phyloP scores from a whole-genome alignment of 2,329 filamentous ascomycete genomes.

The Pezizomycotina sp. region DNA sequence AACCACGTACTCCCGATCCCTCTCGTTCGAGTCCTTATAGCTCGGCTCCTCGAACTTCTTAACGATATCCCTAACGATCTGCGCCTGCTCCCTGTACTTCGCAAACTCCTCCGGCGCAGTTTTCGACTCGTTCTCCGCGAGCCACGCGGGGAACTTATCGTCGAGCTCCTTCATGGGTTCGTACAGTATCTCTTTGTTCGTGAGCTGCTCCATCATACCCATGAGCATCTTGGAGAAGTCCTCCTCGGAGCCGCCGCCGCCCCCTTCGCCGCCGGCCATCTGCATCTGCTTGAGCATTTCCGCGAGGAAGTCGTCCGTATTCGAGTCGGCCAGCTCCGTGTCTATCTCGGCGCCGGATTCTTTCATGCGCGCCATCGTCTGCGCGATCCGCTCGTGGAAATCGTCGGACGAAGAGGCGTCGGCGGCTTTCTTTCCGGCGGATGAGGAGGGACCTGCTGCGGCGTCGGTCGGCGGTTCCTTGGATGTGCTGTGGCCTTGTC shows the following conservation, averaged over 20 bases:
- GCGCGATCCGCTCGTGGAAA: conserved; percentile 84
- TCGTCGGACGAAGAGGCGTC: conserved; percentile 35
- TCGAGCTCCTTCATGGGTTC: conserved; percentile 97
- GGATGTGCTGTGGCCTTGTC: conserved; percentile 35
- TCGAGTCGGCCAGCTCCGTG: conserved; percentile 48
- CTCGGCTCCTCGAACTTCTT: conserved; percentile 65
- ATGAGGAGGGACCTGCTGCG: conserved; percentile 22
- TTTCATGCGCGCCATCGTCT: conserved; percentile 94
- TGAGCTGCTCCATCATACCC: conserved; percentile 98
- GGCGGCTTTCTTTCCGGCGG: conserved; percentile 24
- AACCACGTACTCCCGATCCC: conserved; percentile 80
- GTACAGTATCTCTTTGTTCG: conserved; percentile 94
- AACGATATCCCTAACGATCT: conserved; percentile 71
- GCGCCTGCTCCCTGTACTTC: conserved; percentile 66
- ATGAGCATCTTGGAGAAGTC: conserved; percentile 89
- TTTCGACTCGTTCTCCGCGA: conserved; percentile 55
- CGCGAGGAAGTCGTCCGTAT: conserved; percentile 66
- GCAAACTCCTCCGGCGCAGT: conserved; percentile 55
- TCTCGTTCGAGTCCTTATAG: conserved; percentile 66
- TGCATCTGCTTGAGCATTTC: conserved; percentile 85
- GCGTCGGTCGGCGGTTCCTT: conserved; percentile 21
- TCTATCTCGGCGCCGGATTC: conserved; percentile 67
- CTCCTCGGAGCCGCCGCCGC: conserved; percentile 53
- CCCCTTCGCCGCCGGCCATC: conserved; percentile 40
- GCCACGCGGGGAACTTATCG: conserved; percentile 81